Conservation (phyloP, 2,329 filamentous ascomycete species). For the Colletotrichum lentis region DNA sequence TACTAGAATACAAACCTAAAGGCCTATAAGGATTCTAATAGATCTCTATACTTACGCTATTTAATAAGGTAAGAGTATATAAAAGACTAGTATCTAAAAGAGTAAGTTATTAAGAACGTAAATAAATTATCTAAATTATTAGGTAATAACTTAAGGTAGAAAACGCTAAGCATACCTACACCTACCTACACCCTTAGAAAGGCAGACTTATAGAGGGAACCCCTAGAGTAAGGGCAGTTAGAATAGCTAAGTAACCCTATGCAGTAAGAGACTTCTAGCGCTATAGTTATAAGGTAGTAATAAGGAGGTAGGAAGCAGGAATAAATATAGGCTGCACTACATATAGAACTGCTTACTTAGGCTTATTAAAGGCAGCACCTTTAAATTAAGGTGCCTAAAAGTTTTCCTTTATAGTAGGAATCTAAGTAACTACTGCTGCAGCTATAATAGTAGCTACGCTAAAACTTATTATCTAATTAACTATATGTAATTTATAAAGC, state of each 20-base stretch:
- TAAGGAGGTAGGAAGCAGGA: constrained; percentile 5
- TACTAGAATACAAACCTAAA: too few relatives aligned
- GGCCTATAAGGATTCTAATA: constrained; percentile 39
- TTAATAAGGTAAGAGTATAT: background rate
- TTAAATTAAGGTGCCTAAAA: constrained; percentile 52
- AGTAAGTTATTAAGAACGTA: too few relatives aligned
- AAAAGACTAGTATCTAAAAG: background rate
- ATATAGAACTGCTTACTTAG: constrained; percentile 52
- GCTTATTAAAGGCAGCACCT: constrained; percentile 43
- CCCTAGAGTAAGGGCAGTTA: too few relatives aligned
- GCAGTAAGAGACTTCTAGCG: constrained; percentile 37
- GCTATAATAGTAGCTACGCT: background rate
- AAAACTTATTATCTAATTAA: constrained; percentile 46
- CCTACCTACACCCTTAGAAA: too few relatives aligned
- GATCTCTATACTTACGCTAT: constrained; percentile 35
- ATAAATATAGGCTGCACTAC: constrained; percentile 45
- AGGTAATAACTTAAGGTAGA: too few relatives aligned
- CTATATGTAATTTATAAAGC: constrained; percentile 42
- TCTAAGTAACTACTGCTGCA: constrained; percentile 42
- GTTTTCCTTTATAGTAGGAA: constrained; percentile 44
- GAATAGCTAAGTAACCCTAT: too few relatives aligned
- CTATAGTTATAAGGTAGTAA: constrained; percentile 9
- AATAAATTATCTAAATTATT: too few relatives aligned
- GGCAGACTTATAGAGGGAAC: too few relatives aligned
- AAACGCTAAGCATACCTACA: too few relatives aligned